Evolutionary conservation across 108 stramenopile genomes (phyloP).

Genomic region (Hondaea fermentalgiana): DNA sequence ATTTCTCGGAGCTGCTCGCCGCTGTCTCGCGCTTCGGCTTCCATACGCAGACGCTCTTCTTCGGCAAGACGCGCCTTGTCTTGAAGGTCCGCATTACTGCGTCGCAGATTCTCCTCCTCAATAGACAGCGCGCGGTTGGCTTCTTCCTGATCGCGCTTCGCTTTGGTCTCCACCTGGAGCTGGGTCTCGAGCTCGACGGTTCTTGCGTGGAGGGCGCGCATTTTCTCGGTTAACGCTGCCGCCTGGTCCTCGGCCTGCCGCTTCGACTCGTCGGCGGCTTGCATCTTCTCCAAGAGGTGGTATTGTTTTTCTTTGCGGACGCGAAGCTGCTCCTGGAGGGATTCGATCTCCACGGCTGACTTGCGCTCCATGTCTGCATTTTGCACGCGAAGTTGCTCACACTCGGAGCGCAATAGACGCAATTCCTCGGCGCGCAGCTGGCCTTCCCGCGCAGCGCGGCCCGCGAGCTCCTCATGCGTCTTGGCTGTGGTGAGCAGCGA

Average conservation of each 20-base stretch:
- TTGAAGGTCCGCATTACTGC: slow-evolving; percentile 50
- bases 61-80: slow-evolving; percentile 49
- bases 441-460: slow-evolving; percentile 53
- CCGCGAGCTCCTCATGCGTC: slow-evolving; percentile 58
- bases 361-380: slow-evolving; percentile 62
- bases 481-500: slow-evolving; percentile 61
- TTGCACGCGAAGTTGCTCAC: slow-evolving; percentile 59
- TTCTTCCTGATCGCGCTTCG: slow-evolving; percentile 54
- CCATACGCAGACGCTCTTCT: slow-evolving; percentile 63
- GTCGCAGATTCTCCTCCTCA: slow-evolving; percentile 47
- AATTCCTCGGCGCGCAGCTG: slow-evolving; percentile 71
- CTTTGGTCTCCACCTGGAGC: slow-evolving; percentile 62
- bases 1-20: slow-evolving; percentile 70
- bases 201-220: slow-evolving; percentile 54
- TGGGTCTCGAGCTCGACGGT: slow-evolving; percentile 64
- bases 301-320: slow-evolving; percentile 80
- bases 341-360: slow-evolving; percentile 71
- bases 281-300: slow-evolving; percentile 68
- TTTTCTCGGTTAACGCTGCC: slow-evolving; percentile 60
- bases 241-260: slow-evolving; percentile 67
- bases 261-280: slow-evolving; percentile 67
- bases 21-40: slow-evolving; percentile 65
- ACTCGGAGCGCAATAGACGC: slow-evolving; percentile 60
- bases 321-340: slow-evolving; percentile 70
- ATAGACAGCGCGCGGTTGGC: slow-evolving; percentile 52